Evolutionary conservation across 1,284 basidiomycete species (phyloP), one percentile per base, ranked within the genome.

Genomic region (Ceratobasidium sp.): DNA sequence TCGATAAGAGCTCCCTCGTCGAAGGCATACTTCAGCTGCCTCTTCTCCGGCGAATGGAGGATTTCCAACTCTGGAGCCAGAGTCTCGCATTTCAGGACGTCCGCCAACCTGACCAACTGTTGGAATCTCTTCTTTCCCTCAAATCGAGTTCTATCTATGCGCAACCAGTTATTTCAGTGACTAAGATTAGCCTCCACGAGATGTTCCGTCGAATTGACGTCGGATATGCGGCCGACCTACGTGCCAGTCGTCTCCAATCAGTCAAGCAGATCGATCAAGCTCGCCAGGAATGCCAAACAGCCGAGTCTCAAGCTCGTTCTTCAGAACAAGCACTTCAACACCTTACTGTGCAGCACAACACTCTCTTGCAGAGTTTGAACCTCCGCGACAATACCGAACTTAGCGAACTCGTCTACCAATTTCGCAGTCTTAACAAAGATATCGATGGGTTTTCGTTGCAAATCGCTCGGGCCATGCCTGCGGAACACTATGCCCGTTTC

Each of bases 351-450:
- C 32, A 26, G n/a, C 36, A 41, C 16, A 41, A 58, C 8, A 9
- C 30, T 12, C 57, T 58, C 5, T 23, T 58, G 3, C 34, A 36
- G 0, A 28, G 34, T 8, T 18, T 58, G 4, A 58, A 41, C 8
- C 36, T 58, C 5, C 32, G n/a, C 14, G 57, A 58, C n/a, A 58
- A 58, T n/a, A 58, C 32, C 34, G 57, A 58, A 41, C n/a, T 58
- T 23, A 58, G 57, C 57, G 34, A 41, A 4, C 36, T 58, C 6
- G 34, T 39, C 3, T 18, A 39, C 4, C n/a, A 58, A 5, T 58
- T 58, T 26, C 16, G 36, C 9, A 6, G 36, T 12, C 16, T 58
- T 10, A 58, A 58, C n/a, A 34, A 39, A 28, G 36, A 58, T 8
- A 58, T 58, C 34, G 57, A 58, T 30, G 23, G 30, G 34, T 9